phyloP scores from a whole-genome alignment of 768 basidiomycete species.

The Leccinum rimulosum region DNA sequence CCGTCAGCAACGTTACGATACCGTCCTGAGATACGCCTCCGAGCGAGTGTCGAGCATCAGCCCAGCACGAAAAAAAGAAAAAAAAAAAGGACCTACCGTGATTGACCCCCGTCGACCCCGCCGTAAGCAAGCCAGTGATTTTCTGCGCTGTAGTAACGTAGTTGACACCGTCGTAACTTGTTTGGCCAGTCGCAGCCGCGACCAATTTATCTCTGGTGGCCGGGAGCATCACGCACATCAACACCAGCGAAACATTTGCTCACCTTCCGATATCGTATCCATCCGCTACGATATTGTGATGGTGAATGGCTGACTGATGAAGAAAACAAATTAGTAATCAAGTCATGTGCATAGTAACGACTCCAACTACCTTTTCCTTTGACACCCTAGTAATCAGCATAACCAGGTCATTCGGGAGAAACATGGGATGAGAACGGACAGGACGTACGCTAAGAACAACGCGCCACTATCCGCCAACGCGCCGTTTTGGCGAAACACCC shows the following conservation, averaged over 20 bases:
- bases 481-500: constrained; percentile 60
- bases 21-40: constrained; percentile 62
- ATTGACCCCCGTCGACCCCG: constrained; percentile 51
- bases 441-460: constrained; percentile 55
- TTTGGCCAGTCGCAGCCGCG: constrained; percentile 37
- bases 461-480: constrained; percentile 43
- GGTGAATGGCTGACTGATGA: constrained; percentile 28
- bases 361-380: constrained; percentile 37
- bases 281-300: constrained; percentile 42
- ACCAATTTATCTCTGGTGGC: constrained; percentile 37
- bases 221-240: not conserved
- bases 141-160: constrained; percentile 47
- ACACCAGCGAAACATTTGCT: not conserved
- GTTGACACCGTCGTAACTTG: constrained; percentile 41
- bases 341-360: not conserved
- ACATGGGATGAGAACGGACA: not conserved
- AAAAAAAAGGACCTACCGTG: constrained; percentile 37
- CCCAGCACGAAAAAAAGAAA: not conserved
- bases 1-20: constrained; percentile 50
- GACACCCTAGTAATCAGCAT: constrained; percentile 38
- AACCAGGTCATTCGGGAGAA: not conserved
- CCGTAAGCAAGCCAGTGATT: constrained; percentile 50
- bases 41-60: constrained; percentile 1
- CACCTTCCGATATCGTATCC: constrained; percentile 49
- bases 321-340: not conserved